A percentile compares a stretch with the other conserved stretches of the same genome.
Conservation (phyloP, 306 rosid genomes). For the Quercus ilex region DNA sequence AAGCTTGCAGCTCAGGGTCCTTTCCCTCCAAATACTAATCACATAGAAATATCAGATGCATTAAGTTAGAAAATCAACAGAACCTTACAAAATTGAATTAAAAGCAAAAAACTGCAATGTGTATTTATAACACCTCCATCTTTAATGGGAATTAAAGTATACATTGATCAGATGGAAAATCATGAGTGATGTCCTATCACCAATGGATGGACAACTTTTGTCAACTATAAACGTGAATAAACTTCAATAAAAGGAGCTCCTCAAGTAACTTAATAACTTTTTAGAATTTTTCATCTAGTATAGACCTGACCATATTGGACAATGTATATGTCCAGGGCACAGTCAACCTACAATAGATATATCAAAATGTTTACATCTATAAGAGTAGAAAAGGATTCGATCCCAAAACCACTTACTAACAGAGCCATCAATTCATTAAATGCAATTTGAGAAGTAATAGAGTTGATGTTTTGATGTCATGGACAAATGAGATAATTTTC, state of each 20-base stretch:
- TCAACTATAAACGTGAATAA: neutral
- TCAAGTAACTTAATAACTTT: neutral
- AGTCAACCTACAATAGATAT: neutral
- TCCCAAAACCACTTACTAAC: neutral
- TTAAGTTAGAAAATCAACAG: constrained; percentile 8
- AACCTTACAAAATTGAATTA: neutral
- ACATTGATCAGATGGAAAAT: neutral
- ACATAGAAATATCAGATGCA: constrained; percentile 4
- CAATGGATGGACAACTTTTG: neutral
- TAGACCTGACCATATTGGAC: neutral
- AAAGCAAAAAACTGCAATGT: neutral
- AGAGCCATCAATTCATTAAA: neutral
- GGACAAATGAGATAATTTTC: neutral
- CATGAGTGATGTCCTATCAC: neutral
- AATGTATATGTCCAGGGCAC: neutral
- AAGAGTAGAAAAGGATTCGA: neutral
- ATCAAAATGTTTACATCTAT: neutral
- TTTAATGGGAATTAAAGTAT: neutral
- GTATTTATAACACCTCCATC: neutral
- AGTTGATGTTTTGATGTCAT: neutral
- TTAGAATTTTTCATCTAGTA: neutral
- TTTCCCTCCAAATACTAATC: constrained; percentile 88
- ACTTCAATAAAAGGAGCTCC: neutral
- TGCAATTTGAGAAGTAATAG: neutral
- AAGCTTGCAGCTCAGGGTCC: constrained; percentile 89